Evolutionary conservation across 768 basidiomycete genomes (phyloP).

Genomic region (Psilocybe subaeruginosa): DNA sequence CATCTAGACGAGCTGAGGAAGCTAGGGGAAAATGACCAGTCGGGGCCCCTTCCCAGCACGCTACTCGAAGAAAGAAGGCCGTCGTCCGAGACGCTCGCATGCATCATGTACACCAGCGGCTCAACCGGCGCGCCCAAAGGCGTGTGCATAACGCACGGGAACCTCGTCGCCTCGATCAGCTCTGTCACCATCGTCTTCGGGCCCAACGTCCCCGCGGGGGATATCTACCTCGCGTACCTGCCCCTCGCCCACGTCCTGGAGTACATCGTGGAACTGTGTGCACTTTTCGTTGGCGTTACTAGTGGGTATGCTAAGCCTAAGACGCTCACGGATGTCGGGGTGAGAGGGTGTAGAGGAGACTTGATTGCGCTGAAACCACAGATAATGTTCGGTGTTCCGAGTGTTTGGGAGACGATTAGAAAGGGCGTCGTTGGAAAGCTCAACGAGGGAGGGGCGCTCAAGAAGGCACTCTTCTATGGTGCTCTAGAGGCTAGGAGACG

Average conservation of each 20-base stretch:
- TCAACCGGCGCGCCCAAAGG: slow-evolving; percentile 89
- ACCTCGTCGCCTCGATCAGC: slow-evolving; percentile 78
- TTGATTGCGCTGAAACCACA: slow-evolving; percentile 72
- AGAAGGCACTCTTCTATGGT: slow-evolving; percentile 69
- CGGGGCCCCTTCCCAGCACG: background rate
- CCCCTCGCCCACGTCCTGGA: slow-evolving; percentile 90
- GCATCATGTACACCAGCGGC: slow-evolving; percentile 69
- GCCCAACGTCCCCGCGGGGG: slow-evolving; percentile 51
- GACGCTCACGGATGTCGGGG: slow-evolving; percentile 84
- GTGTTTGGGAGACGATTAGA: slow-evolving; percentile 89
- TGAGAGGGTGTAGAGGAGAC: slow-evolving; percentile 76
- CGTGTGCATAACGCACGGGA: slow-evolving; percentile 79
- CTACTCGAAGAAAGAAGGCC: slow-evolving; percentile 41
- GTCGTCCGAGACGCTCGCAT: slow-evolving; percentile 35
- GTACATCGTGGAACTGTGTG: slow-evolving; percentile 79
- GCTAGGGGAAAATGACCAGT: slow-evolving; percentile 37
- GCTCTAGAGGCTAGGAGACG: slow-evolving; percentile 70
- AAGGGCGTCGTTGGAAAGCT: slow-evolving; percentile 87
- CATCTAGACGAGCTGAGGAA: slow-evolving; percentile 67
- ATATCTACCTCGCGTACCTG: slow-evolving; percentile 79
- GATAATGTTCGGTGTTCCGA: slow-evolving; percentile 87
- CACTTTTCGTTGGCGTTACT: slow-evolving; percentile 68
- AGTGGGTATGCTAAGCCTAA: slow-evolving; percentile 85
- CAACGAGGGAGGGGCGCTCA: slow-evolving; percentile 56
- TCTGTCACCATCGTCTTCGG: slow-evolving; percentile 65